Conservation (phyloP, 805 yeast species). For the Grigorovia transvaalensis region DNA sequence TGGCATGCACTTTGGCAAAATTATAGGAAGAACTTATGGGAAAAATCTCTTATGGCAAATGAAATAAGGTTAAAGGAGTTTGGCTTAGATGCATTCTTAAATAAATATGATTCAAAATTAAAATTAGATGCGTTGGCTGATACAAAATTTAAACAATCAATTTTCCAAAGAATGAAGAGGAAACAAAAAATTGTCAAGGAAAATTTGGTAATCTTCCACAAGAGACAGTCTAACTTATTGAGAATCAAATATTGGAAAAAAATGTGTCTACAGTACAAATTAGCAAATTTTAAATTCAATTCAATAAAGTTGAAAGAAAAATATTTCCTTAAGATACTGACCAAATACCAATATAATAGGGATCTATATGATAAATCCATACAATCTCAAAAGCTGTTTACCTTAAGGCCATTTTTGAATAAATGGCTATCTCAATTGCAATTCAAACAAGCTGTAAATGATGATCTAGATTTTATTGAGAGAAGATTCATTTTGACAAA, state of each 20-base stretch:
- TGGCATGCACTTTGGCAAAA: slow-evolving; percentile 2
- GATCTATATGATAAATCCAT: not conserved
- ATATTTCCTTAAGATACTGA: not conserved
- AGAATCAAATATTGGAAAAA: not conserved
- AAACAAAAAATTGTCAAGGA: not conserved
- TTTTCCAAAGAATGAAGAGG: slow-evolving; percentile 7
- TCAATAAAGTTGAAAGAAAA: not conserved
- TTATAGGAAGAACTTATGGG: not conserved
- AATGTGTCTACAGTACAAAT: not conserved
- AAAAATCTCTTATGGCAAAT: slow-evolving; percentile 6
- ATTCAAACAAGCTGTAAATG: not conserved
- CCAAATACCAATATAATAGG: not conserved
- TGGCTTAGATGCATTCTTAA: slow-evolving; percentile 8
- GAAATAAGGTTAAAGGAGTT: slow-evolving; percentile 10
- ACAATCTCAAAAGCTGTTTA: not conserved
- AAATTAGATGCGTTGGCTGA: slow-evolving; percentile 17
- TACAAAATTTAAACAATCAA: slow-evolving; percentile 14
- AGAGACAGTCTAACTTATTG: not conserved
- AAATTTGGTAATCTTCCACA: not conserved
- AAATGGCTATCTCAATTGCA: not conserved
- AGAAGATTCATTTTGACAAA: not conserved
- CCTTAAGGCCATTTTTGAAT: not conserved
- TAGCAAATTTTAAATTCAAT: not conserved
- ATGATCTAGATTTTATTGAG: not conserved
- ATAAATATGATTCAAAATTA: slow-evolving; percentile 7